These are phyloP conservation scores for Gentiana macrophylla DNA, from an alignment of 257 asterid genomes.

Conservation along the genomic window DNA sequence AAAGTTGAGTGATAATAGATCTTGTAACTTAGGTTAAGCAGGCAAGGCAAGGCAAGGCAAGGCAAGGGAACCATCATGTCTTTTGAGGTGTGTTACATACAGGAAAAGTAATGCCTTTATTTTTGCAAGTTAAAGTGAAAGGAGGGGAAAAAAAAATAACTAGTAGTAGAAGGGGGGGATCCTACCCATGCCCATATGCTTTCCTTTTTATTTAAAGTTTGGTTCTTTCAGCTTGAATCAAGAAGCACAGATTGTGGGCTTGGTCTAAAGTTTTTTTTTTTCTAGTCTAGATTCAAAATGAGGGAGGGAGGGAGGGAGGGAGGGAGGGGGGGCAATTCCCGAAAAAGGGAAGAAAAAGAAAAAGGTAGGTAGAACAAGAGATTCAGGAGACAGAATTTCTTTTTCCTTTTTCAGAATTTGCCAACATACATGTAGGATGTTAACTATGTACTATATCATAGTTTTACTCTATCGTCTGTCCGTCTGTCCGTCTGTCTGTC, in stretches of 20 bases:
- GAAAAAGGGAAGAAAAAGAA: constrained; percentile 9
- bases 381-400: constrained; percentile 7
- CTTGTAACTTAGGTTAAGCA: no score
- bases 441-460: no score
- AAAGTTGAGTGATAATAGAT: no score
- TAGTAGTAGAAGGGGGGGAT: background rate
- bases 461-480: background rate
- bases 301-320: no score
- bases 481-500: background rate
- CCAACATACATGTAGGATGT: no score
- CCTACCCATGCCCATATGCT: constrained; percentile 2
- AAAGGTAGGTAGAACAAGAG: background rate
- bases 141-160: background rate
- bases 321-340: constrained; percentile 5
- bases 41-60: no score
- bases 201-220: background rate
- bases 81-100: no score
- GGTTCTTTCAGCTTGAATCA: constrained; percentile 2
- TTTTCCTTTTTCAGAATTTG: background rate
- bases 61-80: no score
- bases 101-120: constrained; percentile 1
- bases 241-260: constrained; percentile 6
- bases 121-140: constrained; percentile 2
- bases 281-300: constrained; percentile 11
- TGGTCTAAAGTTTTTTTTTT: constrained; percentile 16